Conservation (phyloP, 1,139 yeast species). For the Nadsonia commutata region DNA sequence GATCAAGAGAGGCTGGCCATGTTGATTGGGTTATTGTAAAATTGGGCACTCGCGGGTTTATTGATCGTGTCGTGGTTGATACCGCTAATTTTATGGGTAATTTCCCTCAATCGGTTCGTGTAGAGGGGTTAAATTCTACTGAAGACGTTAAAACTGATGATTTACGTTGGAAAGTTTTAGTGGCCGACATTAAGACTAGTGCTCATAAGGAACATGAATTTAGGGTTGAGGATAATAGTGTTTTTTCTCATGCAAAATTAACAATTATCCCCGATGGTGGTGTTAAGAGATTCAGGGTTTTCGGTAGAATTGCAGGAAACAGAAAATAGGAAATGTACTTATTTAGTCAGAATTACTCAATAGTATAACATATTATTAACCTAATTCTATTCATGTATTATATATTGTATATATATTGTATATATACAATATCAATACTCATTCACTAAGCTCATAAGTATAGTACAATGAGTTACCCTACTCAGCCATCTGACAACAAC, state of each 20-base stretch:
- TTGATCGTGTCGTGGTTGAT: conserved; percentile 55
- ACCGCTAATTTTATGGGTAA: conserved; percentile 92
- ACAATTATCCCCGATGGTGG: conserved; percentile 94
- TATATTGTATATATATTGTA: too few relatives aligned
- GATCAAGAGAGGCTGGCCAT: conserved; percentile 74
- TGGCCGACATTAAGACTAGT: conserved; percentile 55
- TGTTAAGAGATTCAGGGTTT: conserved; percentile 73
- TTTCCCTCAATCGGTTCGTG: conserved; percentile 54
- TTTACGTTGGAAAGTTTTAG: conserved; percentile 45
- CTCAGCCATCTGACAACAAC: too few relatives aligned
- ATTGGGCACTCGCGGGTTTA: conserved; percentile 45
- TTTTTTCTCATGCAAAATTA: conserved; percentile 54
- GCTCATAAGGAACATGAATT: conserved; percentile 69
- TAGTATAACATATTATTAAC: too few relatives aligned
- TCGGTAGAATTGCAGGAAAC: conserved; percentile 52
- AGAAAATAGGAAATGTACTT: too few relatives aligned
- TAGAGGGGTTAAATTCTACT: conserved; percentile 29
- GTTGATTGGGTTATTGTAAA: conserved; percentile 80
- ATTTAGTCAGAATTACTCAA: too few relatives aligned
- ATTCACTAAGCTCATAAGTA: too few relatives aligned
- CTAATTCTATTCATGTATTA: too few relatives aligned
- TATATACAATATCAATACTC: too few relatives aligned
- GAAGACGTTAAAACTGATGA: conserved; percentile 25
- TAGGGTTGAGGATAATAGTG: conserved; percentile 19
- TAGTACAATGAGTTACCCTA: neutral